Base-by-base conservation (phyloP, 495 filamentous ascomycete species). In the Penicillium crystallinum region DNA sequence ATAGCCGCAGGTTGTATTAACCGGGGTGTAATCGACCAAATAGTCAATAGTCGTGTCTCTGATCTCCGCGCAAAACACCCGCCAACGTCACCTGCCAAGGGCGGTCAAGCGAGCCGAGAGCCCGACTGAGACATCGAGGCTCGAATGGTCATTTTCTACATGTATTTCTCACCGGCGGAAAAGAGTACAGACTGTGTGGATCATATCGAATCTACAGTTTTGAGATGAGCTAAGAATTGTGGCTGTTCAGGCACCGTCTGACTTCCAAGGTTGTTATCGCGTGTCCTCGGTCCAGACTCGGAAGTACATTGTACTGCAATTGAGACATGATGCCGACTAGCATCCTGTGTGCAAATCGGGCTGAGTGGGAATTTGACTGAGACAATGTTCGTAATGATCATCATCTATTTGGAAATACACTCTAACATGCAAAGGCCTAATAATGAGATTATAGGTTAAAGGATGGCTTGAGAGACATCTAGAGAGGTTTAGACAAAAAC, bases 11-110 rank as follows among this genome's bases (percentile, higher is more conserved):
- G 39, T 62, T 42, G 56, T 53, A 54, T 56, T 31, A 35, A 22
- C 54, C 37, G 55, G 55, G 49, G 42, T 36, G 33, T 48, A 18
- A 43, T 55, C 42, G 52, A 48, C 39, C 48, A 37, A 54, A 2
- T 49, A 56, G 41, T 57, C 51, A 40, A 50, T 65, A 53, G 58
- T 62, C 57, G 50, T 59, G 61, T 56, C 53, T 52, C 54, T 42
- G 22, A 1, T 49, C 63, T 69, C 59, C 61, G 62, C 65, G 70
- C 53, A 53, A 43, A 53, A 48, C 45, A 64, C 59, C 63, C 66
- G 63, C 67, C n/a, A 70, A 64, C 68, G 63, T 69, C 67, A 71
- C 64, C 66, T 61, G 63, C 69, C 58, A 40, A 59, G 58, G 62
- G 64, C 67, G 57, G 62, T 65, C 54, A 67, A 52, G 49, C 48